A percentile compares a stretch with the other conserved stretches of the same genome.
phyloP scores from a whole-genome alignment of 73 alveolate genomes.

The Breviolum minutum region DNA sequence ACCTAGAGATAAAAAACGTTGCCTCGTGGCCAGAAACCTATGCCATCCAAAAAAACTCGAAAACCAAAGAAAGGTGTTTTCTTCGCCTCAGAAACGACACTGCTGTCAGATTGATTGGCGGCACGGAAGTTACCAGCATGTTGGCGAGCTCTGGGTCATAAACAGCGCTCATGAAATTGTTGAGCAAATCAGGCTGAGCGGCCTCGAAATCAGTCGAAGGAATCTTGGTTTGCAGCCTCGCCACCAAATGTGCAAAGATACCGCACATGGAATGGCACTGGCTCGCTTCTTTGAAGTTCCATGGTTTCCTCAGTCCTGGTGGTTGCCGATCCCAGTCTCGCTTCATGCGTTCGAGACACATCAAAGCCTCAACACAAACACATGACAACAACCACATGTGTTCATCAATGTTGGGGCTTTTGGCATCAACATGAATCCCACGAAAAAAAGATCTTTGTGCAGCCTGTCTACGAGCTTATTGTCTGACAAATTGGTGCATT shows the following conservation, averaged over 20 bases:
- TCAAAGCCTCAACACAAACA: not conserved
- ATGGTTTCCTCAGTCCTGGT: not conserved
- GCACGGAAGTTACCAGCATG: not conserved
- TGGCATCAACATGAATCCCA: not conserved
- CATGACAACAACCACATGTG: not conserved
- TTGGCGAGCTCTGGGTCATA: not conserved
- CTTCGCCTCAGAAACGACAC: not conserved
- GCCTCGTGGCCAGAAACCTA: too few relatives aligned
- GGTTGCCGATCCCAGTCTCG: not conserved
- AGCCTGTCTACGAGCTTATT: not conserved
- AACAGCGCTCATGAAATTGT: not conserved
- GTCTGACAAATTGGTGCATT: not conserved
- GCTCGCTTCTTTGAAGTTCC: not conserved
- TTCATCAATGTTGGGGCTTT: not conserved
- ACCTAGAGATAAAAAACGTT: too few relatives aligned
- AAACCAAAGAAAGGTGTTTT: too few relatives aligned
- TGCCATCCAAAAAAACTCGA: too few relatives aligned
- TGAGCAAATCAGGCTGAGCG: not conserved
- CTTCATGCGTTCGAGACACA: not conserved
- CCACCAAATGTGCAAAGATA: not conserved
- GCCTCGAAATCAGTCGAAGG: not conserved
- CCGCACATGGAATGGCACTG: not conserved
- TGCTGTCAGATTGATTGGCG: not conserved
- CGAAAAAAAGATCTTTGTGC: not conserved
- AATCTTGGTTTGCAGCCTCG: not conserved